These are phyloP conservation scores for Aspergillus quadrilineatus DNA, from an alignment of 2,329 filamentous ascomycete species.

Conservation along the genomic window DNA sequence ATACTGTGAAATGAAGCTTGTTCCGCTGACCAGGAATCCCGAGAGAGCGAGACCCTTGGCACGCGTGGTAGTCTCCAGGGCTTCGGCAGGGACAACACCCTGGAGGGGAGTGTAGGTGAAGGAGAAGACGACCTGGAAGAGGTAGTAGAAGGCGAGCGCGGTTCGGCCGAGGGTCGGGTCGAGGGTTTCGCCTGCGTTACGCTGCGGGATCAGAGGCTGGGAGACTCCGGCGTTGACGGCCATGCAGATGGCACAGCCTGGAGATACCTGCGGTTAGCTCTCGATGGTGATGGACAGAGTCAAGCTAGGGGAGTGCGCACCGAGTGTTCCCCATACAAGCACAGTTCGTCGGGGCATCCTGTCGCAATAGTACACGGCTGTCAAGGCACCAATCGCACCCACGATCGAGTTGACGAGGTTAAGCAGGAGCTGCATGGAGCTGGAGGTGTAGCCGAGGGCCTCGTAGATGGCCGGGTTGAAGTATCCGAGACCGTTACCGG, in stretches of 20 bases:
- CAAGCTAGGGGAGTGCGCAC: constrained; percentile 2
- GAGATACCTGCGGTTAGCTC: not conserved
- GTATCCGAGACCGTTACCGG: constrained; percentile 53
- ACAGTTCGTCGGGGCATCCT: constrained; percentile 50
- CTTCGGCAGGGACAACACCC: constrained; percentile 49
- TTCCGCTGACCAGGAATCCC: constrained; percentile 47
- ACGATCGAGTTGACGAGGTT: constrained; percentile 29
- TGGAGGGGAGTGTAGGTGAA: constrained; percentile 54
- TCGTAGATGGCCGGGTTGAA: constrained; percentile 53
- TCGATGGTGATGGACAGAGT: not conserved
- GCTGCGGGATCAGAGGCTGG: constrained; percentile 31
- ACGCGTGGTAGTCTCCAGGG: constrained; percentile 50
- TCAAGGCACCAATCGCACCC: constrained; percentile 22
- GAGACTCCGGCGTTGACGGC: constrained; percentile 51
- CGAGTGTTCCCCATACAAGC: constrained; percentile 47
- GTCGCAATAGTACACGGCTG: constrained; percentile 47
- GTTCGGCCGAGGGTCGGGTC: constrained; percentile 42
- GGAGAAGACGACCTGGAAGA: constrained; percentile 53
- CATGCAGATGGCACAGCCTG: constrained; percentile 43
- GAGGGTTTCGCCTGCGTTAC: constrained; percentile 26
- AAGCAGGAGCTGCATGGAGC: constrained; percentile 44
- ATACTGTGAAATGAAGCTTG: constrained; percentile 53
- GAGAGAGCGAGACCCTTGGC: constrained; percentile 51
- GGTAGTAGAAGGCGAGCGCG: constrained; percentile 50
- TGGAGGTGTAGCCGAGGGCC: constrained; percentile 12